A percentile compares a stretch with the other conserved stretches of the same genome.
phyloP scores from a whole-genome alignment of 768 basidiomycete genomes.

The Boletus rufocinnamomeus region DNA sequence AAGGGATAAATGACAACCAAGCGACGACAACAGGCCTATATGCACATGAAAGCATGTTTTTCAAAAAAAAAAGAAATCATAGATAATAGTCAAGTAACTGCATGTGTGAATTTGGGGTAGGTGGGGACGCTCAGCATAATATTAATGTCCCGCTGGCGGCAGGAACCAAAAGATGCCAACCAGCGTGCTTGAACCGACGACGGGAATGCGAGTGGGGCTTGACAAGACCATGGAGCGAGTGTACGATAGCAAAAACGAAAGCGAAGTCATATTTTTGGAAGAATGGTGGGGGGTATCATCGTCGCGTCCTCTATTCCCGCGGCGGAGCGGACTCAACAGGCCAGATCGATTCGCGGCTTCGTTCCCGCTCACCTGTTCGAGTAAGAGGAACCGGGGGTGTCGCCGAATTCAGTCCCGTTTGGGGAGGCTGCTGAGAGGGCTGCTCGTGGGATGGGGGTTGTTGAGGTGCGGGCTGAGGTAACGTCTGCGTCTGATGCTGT shows the following conservation, averaged over 20 bases:
- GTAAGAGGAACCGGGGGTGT: slow-evolving; percentile 23
- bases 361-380: slow-evolving; percentile 32
- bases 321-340: slow-evolving; percentile 30
- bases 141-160: slow-evolving; percentile 28
- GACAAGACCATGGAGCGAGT: slow-evolving; percentile 17
- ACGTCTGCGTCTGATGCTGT: slow-evolving; percentile 24
- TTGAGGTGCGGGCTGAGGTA: slow-evolving; percentile 27
- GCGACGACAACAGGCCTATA: slow-evolving; percentile 25
- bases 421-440: slow-evolving; percentile 25
- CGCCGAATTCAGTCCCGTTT: slow-evolving; percentile 14
- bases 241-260: slow-evolving; percentile 34
- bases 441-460: slow-evolving; percentile 33
- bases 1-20: slow-evolving; percentile 31
- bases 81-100: slow-evolving; percentile 32
- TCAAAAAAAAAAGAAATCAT: slow-evolving; percentile 17
- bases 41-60: slow-evolving; percentile 33
- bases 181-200: slow-evolving; percentile 11
- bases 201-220: slow-evolving; percentile 29
- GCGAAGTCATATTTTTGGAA: slow-evolving; percentile 28
- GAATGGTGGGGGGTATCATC: slow-evolving; percentile 12
- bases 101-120: slow-evolving; percentile 23
- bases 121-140: slow-evolving; percentile 24
- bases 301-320: slow-evolving; percentile 28
- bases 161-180: slow-evolving; percentile 15
- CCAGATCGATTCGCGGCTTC: slow-evolving; percentile 32